Evolutionary conservation across 495 filamentous ascomycete genomes (phyloP), one percentile per base, ranked within the genome.

Genomic region (Penicilliopsis zonata): DNA sequence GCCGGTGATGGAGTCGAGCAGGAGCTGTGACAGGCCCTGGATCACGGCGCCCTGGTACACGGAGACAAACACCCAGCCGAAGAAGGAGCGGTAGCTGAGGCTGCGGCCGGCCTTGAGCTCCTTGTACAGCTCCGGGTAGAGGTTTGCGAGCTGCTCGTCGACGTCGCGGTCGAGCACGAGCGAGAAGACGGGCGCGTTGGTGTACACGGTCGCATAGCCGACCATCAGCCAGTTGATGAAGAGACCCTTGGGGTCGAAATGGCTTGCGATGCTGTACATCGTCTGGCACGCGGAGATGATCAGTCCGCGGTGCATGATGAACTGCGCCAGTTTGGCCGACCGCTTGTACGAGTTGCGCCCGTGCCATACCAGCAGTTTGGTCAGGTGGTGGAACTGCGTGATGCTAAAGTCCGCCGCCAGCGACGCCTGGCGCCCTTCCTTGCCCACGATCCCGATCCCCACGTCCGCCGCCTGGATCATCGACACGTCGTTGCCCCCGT

Each of bases 391-490:
- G 61, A 99, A 99, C 46, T 93, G 85, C 31, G 81, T 78, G 49
- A 96, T 88, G 27, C 80, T 86, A 56, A 99, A 96, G 48, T 99
- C 92, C 2, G 92, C 92, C 0, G 92, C 92, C 2, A 99, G 72
- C 38, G 76, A 84, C 13, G 92, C 92, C 58, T 99, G 92, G 9
- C 83, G 76, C 12, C 92, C 92, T 57, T 99, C 92, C 57, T 96
- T 96, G 27, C 92, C 92, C 7, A 95, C 92, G 38, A 99, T 96
- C 19, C 92, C 92, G 36, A 99, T 86, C 24, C 92, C 92, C 1
- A 99, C 86, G 45, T 96, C 92, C 1, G 92, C 92, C 4, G 90
- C 87, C 59, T 94, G 88, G 43, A 99, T 99, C 92, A 99, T 99
- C 31, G 80, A 86, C 18, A 99, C 92, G 53, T 99, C 92, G 59